Evolutionary conservation across 2,329 filamentous ascomycete species (phyloP).

Genomic region (Pseudogymnoascus sp.): DNA sequence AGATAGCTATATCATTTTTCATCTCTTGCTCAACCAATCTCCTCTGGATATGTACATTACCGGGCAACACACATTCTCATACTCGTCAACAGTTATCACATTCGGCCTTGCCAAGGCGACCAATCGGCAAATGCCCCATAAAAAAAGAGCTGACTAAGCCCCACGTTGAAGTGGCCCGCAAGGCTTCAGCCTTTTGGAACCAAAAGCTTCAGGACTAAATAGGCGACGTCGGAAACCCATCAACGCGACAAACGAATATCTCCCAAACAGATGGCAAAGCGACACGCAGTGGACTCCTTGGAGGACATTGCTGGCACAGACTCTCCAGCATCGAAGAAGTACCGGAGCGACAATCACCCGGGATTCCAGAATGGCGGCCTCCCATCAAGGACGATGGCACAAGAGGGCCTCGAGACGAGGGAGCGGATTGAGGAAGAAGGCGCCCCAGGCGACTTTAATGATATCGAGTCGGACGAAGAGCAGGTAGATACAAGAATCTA

Average conservation of each 20-base stretch:
- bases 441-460: constrained; percentile 22
- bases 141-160: background rate
- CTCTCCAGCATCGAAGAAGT: constrained; percentile 52
- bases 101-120: background rate
- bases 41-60: no score
- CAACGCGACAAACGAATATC: background rate
- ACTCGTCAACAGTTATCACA: background rate
- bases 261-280: constrained; percentile 39
- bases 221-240: background rate
- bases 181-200: constrained; percentile 3
- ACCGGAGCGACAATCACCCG: constrained; percentile 35
- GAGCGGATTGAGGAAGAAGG: constrained; percentile 20
- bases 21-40: no score
- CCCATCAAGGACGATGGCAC: constrained; percentile 23
- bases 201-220: constrained; percentile 3
- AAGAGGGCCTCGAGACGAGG: constrained; percentile 11
- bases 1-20: background rate
- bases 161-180: background rate
- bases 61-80: no score
- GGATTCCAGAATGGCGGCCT: constrained; percentile 22
- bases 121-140: background rate
- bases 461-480: constrained; percentile 29
- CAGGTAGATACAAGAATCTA: constrained; percentile 27
- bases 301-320: constrained; percentile 46
- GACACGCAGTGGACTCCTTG: constrained; percentile 51